Conservation (phyloP, 1,139 yeast species). For the Diutina rugosa region DNA sequence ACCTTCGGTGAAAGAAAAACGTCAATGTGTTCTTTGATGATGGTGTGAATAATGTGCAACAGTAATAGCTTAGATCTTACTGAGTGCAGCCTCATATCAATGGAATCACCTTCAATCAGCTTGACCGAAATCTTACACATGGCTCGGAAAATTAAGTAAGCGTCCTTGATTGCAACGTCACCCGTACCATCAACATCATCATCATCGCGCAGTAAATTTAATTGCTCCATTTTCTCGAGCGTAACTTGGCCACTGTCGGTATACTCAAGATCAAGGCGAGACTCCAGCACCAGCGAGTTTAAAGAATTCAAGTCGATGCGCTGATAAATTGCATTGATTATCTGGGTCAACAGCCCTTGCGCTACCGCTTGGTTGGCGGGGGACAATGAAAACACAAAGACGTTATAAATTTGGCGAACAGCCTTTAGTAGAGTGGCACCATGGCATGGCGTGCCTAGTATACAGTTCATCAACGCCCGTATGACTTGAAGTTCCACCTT, state of each 20-base stretch:
- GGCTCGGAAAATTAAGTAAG: slow-evolving; percentile 83
- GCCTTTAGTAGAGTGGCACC: slow-evolving; percentile 86
- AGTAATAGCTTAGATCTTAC: slow-evolving; percentile 86
- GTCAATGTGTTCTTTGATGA: slow-evolving; percentile 74
- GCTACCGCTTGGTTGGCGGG: slow-evolving; percentile 87
- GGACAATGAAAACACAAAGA: slow-evolving; percentile 72
- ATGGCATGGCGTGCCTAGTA: slow-evolving; percentile 74
- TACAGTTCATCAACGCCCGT: slow-evolving; percentile 82
- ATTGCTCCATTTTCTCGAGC: slow-evolving; percentile 40
- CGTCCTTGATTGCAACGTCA: slow-evolving; percentile 74
- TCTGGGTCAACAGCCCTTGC: slow-evolving; percentile 88
- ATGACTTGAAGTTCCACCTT: slow-evolving; percentile 85
- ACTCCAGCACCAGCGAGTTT: not conserved
- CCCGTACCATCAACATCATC: slow-evolving; percentile 43
- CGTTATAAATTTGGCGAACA: slow-evolving; percentile 83
- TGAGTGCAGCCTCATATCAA: slow-evolving; percentile 84
- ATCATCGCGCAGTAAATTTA: slow-evolving; percentile 41
- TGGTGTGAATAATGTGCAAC: slow-evolving; percentile 76
- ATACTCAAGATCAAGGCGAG: not conserved
- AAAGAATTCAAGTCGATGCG: slow-evolving; percentile 28
- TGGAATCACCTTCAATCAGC: slow-evolving; percentile 51
- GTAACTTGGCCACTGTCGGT: slow-evolving; percentile 29
- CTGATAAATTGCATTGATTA: slow-evolving; percentile 75
- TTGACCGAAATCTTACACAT: slow-evolving; percentile 90
- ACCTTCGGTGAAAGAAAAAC: slow-evolving; percentile 61